Evolutionary conservation across 768 basidiomycete genomes (phyloP).

Genomic region (Rhodocollybia butyracea): DNA sequence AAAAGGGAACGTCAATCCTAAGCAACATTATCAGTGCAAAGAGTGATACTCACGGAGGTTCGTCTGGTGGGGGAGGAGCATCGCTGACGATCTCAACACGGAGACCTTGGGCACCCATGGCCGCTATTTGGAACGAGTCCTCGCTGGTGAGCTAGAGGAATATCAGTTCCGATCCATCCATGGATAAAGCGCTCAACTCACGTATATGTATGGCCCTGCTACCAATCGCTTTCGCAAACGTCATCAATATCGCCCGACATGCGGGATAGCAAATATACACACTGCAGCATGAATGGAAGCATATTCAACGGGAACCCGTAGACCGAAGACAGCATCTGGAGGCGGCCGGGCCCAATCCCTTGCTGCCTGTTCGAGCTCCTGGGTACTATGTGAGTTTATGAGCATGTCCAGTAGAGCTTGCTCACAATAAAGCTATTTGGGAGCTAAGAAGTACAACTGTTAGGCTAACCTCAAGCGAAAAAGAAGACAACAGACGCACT

Average conservation of each 20-base stretch:
- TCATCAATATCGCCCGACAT: constrained; percentile 16
- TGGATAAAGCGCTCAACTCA: constrained; percentile 30
- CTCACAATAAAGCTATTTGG: constrained; percentile 65
- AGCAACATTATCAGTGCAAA: not conserved
- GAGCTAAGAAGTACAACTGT: constrained; percentile 41
- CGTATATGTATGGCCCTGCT: constrained; percentile 82
- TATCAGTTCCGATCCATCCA: constrained; percentile 12
- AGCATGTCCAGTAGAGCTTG: not conserved
- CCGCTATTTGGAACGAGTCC: constrained; percentile 88
- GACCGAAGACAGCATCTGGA: constrained; percentile 68
- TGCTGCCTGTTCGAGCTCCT: constrained; percentile 82
- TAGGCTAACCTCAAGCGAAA: constrained; percentile 9
- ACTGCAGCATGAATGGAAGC: constrained; percentile 84
- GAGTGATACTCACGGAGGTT: constrained; percentile 63
- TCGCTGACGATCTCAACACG: constrained; percentile 86
- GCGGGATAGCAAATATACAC: constrained; percentile 24
- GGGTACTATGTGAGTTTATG: constrained; percentile 6
- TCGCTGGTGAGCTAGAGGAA: constrained; percentile 66
- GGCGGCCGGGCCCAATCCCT: constrained; percentile 87
- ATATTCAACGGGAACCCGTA: constrained; percentile 85
- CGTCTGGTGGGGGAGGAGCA: constrained; percentile 80
- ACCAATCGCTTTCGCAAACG: constrained; percentile 58
- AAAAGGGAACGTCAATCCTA: not conserved
- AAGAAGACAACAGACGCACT: constrained; percentile 31
- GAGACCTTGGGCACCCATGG: constrained; percentile 75